A percentile compares a stretch with the other conserved stretches of the same genome.
phyloP scores from a whole-genome alignment of 345 rosid genomes.

The Capsella bursapastoris region DNA sequence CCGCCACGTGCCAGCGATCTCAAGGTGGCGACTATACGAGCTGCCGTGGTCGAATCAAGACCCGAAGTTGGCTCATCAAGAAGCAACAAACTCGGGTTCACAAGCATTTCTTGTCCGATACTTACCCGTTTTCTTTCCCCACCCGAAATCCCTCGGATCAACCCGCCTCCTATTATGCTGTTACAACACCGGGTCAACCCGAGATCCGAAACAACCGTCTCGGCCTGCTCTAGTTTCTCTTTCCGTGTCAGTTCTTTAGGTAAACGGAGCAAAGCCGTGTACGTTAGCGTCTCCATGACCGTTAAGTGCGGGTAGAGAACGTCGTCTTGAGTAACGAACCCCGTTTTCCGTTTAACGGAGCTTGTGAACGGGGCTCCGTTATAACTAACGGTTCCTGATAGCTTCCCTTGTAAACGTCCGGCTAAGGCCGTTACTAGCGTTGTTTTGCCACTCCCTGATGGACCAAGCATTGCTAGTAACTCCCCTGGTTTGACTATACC shows the following conservation, averaged over 20 bases:
- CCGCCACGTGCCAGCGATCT: conserved; percentile 72
- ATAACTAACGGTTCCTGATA: conserved; percentile 70
- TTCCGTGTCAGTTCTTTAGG: conserved; percentile 62
- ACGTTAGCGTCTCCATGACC: conserved; percentile 76
- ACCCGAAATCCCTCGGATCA: conserved; percentile 81
- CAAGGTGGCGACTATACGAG: conserved; percentile 66
- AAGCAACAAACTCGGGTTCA: conserved; percentile 83
- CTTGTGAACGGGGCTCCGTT: conserved; percentile 71
- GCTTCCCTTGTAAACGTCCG: conserved; percentile 73
- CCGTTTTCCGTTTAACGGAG: conserved; percentile 75
- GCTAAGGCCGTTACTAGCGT: conserved; percentile 82
- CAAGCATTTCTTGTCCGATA: conserved; percentile 88
- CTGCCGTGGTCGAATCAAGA: conserved; percentile 89
- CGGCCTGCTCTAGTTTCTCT: conserved; percentile 76
- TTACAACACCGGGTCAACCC: conserved; percentile 70
- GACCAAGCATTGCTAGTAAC: conserved; percentile 92
- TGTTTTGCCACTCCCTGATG: conserved; percentile 95
- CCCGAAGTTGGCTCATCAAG: conserved; percentile 96
- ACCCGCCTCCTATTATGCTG: conserved; percentile 73
- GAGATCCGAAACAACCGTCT: conserved; percentile 66
- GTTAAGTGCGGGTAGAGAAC: conserved; percentile 87
- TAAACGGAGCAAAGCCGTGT: conserved; percentile 73
- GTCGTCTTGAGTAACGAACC: conserved; percentile 86
- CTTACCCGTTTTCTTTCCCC: conserved; percentile 94
- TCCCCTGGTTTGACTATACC: conserved; percentile 88